These are phyloP conservation scores for Neurospora tetraspora DNA, from an alignment of 495 filamentous ascomycete species.

Conservation along the genomic window DNA sequence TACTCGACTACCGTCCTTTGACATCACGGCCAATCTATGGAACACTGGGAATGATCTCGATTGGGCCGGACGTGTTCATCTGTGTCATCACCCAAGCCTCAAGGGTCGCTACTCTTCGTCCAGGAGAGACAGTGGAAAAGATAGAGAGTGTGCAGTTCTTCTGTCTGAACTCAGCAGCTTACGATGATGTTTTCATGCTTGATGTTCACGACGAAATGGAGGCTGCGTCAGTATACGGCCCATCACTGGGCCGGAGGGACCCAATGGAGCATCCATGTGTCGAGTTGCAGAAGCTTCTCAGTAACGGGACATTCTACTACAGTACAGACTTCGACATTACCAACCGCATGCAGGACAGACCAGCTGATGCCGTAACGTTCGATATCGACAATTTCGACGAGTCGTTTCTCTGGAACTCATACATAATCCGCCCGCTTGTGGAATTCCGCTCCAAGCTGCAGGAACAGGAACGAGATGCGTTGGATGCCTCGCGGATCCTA, in stretches of 20 bases:
- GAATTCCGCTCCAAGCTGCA: constrained; percentile 75
- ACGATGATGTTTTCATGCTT: constrained; percentile 62
- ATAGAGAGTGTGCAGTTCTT: constrained; percentile 87
- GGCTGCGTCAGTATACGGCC: constrained; percentile 42
- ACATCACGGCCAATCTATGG: constrained; percentile 70
- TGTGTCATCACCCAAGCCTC: constrained; percentile 75
- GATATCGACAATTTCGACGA: constrained; percentile 79
- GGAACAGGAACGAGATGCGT: constrained; percentile 54
- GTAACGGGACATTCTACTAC: constrained; percentile 96
- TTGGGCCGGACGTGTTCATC: constrained; percentile 79
- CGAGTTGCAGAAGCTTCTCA: constrained; percentile 80
- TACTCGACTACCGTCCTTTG: constrained; percentile 63
- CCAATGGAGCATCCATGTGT: constrained; percentile 76
- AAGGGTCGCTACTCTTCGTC: constrained; percentile 70
- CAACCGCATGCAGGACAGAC: constrained; percentile 80
- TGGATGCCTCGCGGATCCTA: constrained; percentile 78
- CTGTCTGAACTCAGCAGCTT: constrained; percentile 75
- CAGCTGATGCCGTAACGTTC: constrained; percentile 50
- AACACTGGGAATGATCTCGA: constrained; percentile 80
- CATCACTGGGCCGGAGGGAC: constrained; percentile 53
- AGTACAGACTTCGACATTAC: constrained; percentile 95
- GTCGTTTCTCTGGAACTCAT: constrained; percentile 92
- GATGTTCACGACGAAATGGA: constrained; percentile 44
- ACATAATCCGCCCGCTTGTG: constrained; percentile 91
- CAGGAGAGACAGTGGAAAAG: constrained; percentile 78